A percentile compares a stretch with the other conserved stretches of the same genome.
Evolutionary conservation across 192 early-diverging fungal genomes (phyloP).

Genomic region (Entomortierella parvispora): DNA sequence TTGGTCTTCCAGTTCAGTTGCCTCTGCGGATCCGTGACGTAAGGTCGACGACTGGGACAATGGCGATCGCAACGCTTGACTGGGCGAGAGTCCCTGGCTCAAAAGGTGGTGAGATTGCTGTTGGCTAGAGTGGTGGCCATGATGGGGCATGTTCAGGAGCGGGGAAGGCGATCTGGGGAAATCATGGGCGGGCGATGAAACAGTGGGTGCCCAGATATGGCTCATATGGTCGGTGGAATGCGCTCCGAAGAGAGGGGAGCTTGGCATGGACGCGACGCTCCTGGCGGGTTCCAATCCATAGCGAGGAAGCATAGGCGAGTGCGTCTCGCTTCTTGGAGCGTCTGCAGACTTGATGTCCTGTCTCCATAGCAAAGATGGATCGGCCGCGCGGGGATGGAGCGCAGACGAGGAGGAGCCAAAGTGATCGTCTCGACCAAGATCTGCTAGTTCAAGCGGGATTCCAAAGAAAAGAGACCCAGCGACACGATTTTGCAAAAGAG

Average conservation of each 20-base stretch:
- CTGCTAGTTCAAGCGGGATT: not conserved
- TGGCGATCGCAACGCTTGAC: slow-evolving; percentile 44
- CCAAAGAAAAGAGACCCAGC: not conserved
- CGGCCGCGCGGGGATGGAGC: slow-evolving; percentile 16
- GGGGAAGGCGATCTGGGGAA: slow-evolving; percentile 70
- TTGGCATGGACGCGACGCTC: slow-evolving; percentile 50
- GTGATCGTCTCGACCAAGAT: slow-evolving; percentile 17
- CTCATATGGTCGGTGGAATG: slow-evolving; percentile 50
- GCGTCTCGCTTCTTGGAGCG: slow-evolving; percentile 28
- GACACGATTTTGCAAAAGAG: too few relatives aligned
- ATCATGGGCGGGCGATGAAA: slow-evolving; percentile 51
- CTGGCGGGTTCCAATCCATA: slow-evolving; percentile 32
- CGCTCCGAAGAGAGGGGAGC: slow-evolving; percentile 39
- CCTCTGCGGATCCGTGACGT: slow-evolving; percentile 37
- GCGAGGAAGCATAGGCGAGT: slow-evolving; percentile 33
- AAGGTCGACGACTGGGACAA: slow-evolving; percentile 41
- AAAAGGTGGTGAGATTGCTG: slow-evolving; percentile 44
- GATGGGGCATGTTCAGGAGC: slow-evolving; percentile 56
- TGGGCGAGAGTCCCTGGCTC: slow-evolving; percentile 38
- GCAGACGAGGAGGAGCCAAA: slow-evolving; percentile 21
- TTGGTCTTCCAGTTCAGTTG: slow-evolving; percentile 55
- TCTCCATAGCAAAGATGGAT: slow-evolving; percentile 47
- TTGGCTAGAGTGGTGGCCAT: slow-evolving; percentile 44
- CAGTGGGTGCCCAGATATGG: slow-evolving; percentile 50
- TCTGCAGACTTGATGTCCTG: slow-evolving; percentile 37